A percentile compares a stretch with the other conserved stretches of the same genome.
Evolutionary conservation across 1,139 yeast genomes (phyloP).

Genomic region (Kodamaea ohmeri): DNA sequence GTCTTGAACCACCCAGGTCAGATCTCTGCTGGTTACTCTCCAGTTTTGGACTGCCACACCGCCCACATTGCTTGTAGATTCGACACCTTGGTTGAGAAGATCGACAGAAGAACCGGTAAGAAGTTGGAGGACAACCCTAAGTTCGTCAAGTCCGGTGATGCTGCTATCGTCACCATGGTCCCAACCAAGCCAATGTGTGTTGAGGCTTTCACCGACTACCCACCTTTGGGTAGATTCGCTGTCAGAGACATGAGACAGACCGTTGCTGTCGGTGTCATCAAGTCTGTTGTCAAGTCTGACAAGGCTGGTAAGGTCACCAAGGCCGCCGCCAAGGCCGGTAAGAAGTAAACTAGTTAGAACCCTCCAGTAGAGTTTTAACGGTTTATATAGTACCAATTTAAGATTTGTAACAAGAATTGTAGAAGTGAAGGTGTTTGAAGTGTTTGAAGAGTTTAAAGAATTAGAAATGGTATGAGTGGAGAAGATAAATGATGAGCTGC

Average conservation of each 20-base stretch:
- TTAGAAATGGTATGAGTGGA: no score
- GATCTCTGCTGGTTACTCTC: no score
- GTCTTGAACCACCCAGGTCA: no score
- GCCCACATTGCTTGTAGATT: no score
- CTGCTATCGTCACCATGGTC: no score
- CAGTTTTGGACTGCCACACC: no score
- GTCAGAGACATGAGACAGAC: constrained; percentile 99
- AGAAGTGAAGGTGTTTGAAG: neutral
- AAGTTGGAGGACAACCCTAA: no score
- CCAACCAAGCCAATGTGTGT: constrained; percentile 98
- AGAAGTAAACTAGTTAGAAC: constrained; percentile 62
- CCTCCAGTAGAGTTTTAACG: constrained; percentile 4
- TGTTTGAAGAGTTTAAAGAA: neutral
- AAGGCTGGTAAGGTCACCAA: constrained; percentile 99
- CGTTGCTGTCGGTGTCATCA: constrained; percentile 99
- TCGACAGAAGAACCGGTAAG: no score
- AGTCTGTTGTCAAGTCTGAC: constrained; percentile 94
- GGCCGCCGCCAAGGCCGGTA: constrained; percentile 98
- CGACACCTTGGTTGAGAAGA: no score
- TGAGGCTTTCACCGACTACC: constrained; percentile 95
- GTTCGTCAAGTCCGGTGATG: no score
- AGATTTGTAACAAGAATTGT: constrained; percentile 1
- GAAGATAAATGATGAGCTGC: no score
- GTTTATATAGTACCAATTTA: constrained; percentile 3
- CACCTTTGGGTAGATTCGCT: constrained; percentile 99